Percentiles rank a stretch among this genome's conserved stretches.
Evolutionary conservation across 352 stramenopile species (phyloP).

Genomic region (Elongisporangium undulatum): DNA sequence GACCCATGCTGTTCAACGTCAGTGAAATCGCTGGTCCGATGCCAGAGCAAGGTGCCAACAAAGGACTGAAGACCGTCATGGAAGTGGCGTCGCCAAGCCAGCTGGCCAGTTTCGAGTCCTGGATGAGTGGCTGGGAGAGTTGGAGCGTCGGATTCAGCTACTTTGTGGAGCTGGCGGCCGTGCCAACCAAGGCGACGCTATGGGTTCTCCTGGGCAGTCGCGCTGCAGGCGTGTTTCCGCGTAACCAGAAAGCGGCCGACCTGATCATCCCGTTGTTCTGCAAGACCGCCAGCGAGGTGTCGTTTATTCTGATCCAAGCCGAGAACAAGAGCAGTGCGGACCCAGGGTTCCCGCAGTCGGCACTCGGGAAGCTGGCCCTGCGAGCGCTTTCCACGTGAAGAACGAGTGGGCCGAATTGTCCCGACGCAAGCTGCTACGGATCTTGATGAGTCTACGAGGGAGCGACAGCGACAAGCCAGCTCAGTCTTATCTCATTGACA

Average conservation of each 20-base stretch:
- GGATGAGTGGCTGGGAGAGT: conserved; percentile 7
- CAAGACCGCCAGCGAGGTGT: conserved; percentile 1
- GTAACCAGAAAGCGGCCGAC: conserved; percentile 6
- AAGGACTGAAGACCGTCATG: too few relatives aligned
- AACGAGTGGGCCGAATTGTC: neutral
- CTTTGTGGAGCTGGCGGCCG: conserved; percentile 15
- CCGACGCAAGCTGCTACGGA: conserved; percentile 7
- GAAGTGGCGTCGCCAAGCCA: too few relatives aligned
- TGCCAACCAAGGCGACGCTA: conserved; percentile 12
- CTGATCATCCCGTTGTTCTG: conserved; percentile 15
- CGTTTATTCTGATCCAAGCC: conserved; percentile 16
- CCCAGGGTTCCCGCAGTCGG: neutral
- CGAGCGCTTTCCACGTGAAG: conserved; percentile 6
- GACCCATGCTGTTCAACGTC: too few relatives aligned
- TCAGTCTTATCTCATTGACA: too few relatives aligned
- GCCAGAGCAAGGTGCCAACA: too few relatives aligned
- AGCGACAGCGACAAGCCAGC: too few relatives aligned
- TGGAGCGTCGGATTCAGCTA: conserved; percentile 26
- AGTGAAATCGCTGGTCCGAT: too few relatives aligned
- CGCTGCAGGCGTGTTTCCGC: conserved; percentile 13
- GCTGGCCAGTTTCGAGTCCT: neutral
- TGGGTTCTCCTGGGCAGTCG: conserved; percentile 25
- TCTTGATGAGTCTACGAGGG: conserved; percentile 15
- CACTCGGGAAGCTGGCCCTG: conserved; percentile 6
- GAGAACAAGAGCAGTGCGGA: neutral